phyloP scores from a whole-genome alignment of 176 grass and related monocot species.

The Oropetium thomaeum region DNA sequence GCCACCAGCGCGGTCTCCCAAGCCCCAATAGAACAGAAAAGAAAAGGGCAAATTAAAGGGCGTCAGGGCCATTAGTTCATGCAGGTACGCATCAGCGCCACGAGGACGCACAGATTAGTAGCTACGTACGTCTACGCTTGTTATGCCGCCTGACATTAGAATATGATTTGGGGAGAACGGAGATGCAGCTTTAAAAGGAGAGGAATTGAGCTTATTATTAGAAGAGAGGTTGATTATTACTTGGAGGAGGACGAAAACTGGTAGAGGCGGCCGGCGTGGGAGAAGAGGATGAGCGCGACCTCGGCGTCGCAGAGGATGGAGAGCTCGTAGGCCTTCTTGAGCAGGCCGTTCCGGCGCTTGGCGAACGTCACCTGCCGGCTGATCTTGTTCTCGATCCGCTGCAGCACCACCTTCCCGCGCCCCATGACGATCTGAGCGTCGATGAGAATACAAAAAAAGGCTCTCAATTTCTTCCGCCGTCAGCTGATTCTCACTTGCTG shows the following conservation, averaged over 20 bases:
- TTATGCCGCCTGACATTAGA: not conserved
- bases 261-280: constrained; percentile 62
- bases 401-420: constrained; percentile 72
- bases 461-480: no score
- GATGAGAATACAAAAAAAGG: no score
- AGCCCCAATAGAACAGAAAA: constrained; percentile 35
- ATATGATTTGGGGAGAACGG: not conserved
- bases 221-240: not conserved
- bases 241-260: constrained; percentile 64
- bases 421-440: constrained; percentile 36
- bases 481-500: not conserved
- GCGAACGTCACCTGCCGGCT: constrained; percentile 86
- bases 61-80: constrained; percentile 31
- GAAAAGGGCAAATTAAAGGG: not conserved
- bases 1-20: no score
- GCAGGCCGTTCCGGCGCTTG: constrained; percentile 73
- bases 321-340: constrained; percentile 90
- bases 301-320: constrained; percentile 82
- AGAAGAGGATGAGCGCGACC: constrained; percentile 78
- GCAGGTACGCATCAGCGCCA: constrained; percentile 11
- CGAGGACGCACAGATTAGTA: constrained; percentile 16
- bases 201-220: not conserved
- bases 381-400: constrained; percentile 95
- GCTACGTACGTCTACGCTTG: not conserved
- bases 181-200: not conserved